These are phyloP conservation scores for Cryptococcus sp. DNA, from an alignment of 1,284 basidiomycete genomes.

Conservation along the genomic window DNA sequence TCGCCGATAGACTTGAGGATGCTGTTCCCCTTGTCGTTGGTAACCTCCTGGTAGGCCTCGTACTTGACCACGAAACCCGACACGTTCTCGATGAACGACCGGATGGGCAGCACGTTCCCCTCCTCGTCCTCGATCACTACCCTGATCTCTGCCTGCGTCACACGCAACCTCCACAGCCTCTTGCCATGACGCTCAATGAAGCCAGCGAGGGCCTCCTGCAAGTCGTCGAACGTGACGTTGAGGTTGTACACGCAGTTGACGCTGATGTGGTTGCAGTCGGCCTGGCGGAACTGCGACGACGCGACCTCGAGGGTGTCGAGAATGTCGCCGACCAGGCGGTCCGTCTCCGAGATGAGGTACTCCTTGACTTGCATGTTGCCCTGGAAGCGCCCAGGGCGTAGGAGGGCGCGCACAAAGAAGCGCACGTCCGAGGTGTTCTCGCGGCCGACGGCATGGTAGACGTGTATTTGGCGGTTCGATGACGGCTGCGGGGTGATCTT, in stretches of 20 bases:
- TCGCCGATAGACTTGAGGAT: conserved; percentile 92
- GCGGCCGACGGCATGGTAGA: conserved; percentile 91
- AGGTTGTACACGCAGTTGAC: conserved; percentile 99
- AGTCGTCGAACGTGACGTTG: conserved; percentile 90
- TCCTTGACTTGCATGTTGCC: conserved; percentile 90
- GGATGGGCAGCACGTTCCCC: conserved; percentile 89
- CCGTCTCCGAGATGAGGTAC: conserved; percentile 97
- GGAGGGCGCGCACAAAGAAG: conserved; percentile 96
- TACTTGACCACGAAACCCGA: conserved; percentile 98
- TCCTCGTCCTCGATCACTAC: conserved; percentile 90
- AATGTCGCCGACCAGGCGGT: conserved; percentile 90
- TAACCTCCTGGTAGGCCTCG: conserved; percentile 98
- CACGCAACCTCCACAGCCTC: conserved; percentile 94
- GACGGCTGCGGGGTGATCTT: conserved; percentile 91
- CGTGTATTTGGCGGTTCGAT: conserved; percentile 91
- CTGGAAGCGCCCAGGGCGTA: conserved; percentile 89
- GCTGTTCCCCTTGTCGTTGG: conserved; percentile 87
- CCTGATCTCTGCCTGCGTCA: conserved; percentile 94
- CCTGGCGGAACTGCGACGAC: conserved; percentile 76
- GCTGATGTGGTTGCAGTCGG: conserved; percentile 94
- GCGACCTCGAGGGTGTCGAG: conserved; percentile 93
- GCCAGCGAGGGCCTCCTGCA: conserved; percentile 89
- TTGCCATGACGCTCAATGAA: conserved; percentile 99
- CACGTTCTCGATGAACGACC: conserved; percentile 97
- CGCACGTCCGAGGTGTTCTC: conserved; percentile 95